phyloP scores from a whole-genome alignment of 495 filamentous ascomycete species.

The Aspergillus baeticus region DNA sequence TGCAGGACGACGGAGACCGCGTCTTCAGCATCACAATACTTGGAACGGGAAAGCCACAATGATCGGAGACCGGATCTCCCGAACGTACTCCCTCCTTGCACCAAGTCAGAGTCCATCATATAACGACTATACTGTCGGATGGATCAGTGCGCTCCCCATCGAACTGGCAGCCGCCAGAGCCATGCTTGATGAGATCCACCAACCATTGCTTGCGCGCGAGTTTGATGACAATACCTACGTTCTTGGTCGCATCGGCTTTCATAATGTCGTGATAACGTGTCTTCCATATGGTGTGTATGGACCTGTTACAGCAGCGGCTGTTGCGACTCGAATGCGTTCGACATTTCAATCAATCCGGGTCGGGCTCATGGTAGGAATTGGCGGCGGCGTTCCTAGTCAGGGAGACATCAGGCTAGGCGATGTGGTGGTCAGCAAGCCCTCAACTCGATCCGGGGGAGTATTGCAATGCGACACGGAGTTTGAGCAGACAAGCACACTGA shows the following conservation, averaged over 20 bases:
- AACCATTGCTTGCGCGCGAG: background rate
- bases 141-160: constrained; percentile 33
- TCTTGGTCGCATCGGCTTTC: constrained; percentile 30
- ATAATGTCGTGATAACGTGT: constrained; percentile 26
- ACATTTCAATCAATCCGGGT: constrained; percentile 1
- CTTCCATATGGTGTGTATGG: background rate
- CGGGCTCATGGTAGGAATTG: constrained; percentile 8
- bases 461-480: background rate
- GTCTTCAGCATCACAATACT: background rate
- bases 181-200: constrained; percentile 32
- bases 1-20: background rate
- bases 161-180: constrained; percentile 30
- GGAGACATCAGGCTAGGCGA: background rate
- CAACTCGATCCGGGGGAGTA: background rate
- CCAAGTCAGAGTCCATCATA: background rate
- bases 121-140: constrained; percentile 29
- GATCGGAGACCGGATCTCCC: background rate
- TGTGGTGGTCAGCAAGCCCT: background rate
- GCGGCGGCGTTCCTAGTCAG: background rate
- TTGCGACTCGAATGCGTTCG: background rate
- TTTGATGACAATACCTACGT: constrained; percentile 27
- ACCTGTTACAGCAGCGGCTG: background rate
- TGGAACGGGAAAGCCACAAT: background rate
- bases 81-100: background rate
- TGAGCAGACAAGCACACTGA: background rate